Evolutionary conservation across 352 stramenopile genomes (phyloP), one percentile per base, ranked within the genome.

Genomic region (Pythium oligandrum): DNA sequence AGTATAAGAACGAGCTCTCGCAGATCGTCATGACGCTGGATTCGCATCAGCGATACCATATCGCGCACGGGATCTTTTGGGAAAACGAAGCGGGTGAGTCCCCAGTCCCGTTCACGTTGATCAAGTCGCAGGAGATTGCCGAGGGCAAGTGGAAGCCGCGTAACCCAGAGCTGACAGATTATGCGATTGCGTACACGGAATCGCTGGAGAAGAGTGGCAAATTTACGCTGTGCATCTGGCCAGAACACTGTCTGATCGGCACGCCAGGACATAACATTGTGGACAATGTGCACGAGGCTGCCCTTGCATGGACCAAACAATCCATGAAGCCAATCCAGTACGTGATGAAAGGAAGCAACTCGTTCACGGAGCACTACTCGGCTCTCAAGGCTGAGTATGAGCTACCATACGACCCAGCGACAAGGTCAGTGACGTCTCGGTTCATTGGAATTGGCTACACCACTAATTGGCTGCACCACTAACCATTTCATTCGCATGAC

Each of bases 291-390:
- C 70, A 81, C 38, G 59, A 77, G 4, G 93, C 90, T 1, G 71
- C 96, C 10, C 47, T 92, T 30, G 65, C 87, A 39, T 98, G 92
- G 93, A 83, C 74, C 43, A 75, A 75, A 52, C 43, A 61, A 43
- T 76, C 70, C n/a, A 55, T 68, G 32, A 76, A 71, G 54, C 70
- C 63, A 7, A 74, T 95, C 52, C 77, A 84, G 44, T 98, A 88
- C 57, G 76, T 98, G 6, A 73, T 84, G 50, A 98, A 98, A 68
- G 96, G 96, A 46, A 78, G 81, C 63, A 98, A 98, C 70, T 83
- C 83, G 45, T 86, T 96, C 60, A 98, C 96, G 9, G 96, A 98
- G 71, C 94, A 97, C 61, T 98, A 98, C 73, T 97, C 86, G 34
- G 90, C 86, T 9, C 59, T 98, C 11, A 70, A 81, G 51, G 95